These are phyloP conservation scores for Lentinula sp. DNA, from an alignment of 768 basidiomycete genomes.

Conservation along the genomic window DNA sequence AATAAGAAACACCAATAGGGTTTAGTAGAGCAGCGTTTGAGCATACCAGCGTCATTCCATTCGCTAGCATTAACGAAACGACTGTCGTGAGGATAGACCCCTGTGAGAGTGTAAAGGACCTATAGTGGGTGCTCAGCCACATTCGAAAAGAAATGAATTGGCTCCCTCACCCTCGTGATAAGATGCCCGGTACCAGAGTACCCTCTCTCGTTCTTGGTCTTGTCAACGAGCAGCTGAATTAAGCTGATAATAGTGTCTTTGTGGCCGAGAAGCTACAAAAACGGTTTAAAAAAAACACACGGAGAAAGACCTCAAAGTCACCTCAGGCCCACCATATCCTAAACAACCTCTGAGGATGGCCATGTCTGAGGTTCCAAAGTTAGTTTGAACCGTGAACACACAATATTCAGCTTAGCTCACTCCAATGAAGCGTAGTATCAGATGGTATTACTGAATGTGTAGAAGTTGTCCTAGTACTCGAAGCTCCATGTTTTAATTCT, in stretches of 20 bases:
- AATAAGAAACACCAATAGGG: not conserved
- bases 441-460: slow-evolving; percentile 68
- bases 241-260: slow-evolving; percentile 59
- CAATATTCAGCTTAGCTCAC: slow-evolving; percentile 33
- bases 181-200: slow-evolving; percentile 77
- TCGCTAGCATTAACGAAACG: slow-evolving; percentile 79
- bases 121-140: not conserved
- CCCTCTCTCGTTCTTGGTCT: slow-evolving; percentile 83
- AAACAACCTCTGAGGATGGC: slow-evolving; percentile 78
- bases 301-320: slow-evolving; percentile 24
- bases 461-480: slow-evolving; percentile 76
- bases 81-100: slow-evolving; percentile 71
- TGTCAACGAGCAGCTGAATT: slow-evolving; percentile 61
- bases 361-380: slow-evolving; percentile 44
- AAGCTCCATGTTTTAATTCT: slow-evolving; percentile 88
- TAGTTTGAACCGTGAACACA: not conserved
- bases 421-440: slow-evolving; percentile 91
- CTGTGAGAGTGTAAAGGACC: slow-evolving; percentile 62
- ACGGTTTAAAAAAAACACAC: not conserved
- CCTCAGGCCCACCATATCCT: slow-evolving; percentile 62
- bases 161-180: slow-evolving; percentile 48
- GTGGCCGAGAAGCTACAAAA: slow-evolving; percentile 58
- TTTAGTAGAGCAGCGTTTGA: not conserved
- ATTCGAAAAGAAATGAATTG: no score
- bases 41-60: slow-evolving; percentile 71